Evolutionary conservation across 257 asterid genomes (phyloP), one percentile per base, ranked within the genome.

Genomic region (Eucommia ulmoides): DNA sequence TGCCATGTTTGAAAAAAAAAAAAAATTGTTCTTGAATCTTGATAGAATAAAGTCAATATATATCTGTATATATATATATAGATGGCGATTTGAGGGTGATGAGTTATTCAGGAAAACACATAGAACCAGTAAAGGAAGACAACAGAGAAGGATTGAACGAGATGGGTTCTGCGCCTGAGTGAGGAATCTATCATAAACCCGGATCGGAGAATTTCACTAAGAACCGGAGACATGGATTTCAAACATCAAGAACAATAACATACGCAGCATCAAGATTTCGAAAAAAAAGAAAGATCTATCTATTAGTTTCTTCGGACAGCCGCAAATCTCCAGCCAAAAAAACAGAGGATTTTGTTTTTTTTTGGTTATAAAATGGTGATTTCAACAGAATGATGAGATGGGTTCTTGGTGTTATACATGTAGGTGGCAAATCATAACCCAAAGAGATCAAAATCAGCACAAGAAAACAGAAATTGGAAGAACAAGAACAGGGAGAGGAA

Each of bases 41-140:
- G 19, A 12, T n/a, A 26, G 7, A 15, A 12, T 11, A 15, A 8
- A 14, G 12, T 5, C 20, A 22, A 8, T 20, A 51, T 4, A 23
- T 42, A 49, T 15, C 14, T 23, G n/a, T 52, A 22, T 19, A 17
- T 33, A 56, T 22, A 41, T 46, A 47, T 8, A 44, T 23, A 49
- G 16, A 42, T 53, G 20, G 20, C 45, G 20, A 19, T 22, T 14
- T 15, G 7, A n/a, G 48, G 48, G 9, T 38, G n/a, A 33, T 25
- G 18, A 26, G 15, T 20, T 20, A 50, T 19, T 74, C 61, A 75
- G 74, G 97, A 88, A 49, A 84, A 84, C 33, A 74, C 87, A 68
- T 84, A 84, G 68, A 89, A 89, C 98, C 98, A 85, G 74, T 85
- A 85, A 54, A 89, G 94, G 60, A 89, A 89, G 0, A 77, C 95